These are phyloP conservation scores for Rhynchosporium agropyri DNA, from an alignment of 2,329 filamentous ascomycete genomes.

Conservation along the genomic window DNA sequence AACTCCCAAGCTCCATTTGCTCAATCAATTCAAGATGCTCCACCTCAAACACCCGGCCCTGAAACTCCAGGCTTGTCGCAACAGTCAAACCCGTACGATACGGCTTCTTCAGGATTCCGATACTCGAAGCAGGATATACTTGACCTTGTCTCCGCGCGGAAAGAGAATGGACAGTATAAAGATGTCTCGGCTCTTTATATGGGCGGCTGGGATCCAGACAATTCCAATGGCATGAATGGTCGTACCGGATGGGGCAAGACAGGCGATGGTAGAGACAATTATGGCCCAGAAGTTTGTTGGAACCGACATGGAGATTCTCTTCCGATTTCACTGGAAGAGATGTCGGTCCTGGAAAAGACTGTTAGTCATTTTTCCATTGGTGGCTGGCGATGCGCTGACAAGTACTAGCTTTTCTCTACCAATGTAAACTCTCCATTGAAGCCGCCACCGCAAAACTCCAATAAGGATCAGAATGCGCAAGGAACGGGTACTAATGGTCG, in stretches of 20 bases:
- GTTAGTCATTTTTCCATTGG: constrained; percentile 46
- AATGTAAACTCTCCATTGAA: constrained; percentile 96
- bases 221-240: constrained; percentile 62
- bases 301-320: constrained; percentile 69
- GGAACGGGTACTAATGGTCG: constrained; percentile 65
- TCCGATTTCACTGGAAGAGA: constrained; percentile 72
- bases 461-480: constrained; percentile 60
- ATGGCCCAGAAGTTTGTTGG: constrained; percentile 93
- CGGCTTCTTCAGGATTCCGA: constrained; percentile 43
- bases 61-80: constrained; percentile 33
- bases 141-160: constrained; percentile 66
- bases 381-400: constrained; percentile 29
- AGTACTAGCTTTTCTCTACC: constrained; percentile 69
- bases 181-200: constrained; percentile 71
- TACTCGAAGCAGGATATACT: constrained; percentile 62
- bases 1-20: constrained; percentile 59
- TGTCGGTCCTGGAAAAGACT: constrained; percentile 65
- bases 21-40: constrained; percentile 41
- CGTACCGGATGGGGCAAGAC: constrained; percentile 75
- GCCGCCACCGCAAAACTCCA: constrained; percentile 68
- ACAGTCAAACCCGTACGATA: constrained; percentile 43
- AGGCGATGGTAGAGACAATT: constrained; percentile 72
- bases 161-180: constrained; percentile 53
- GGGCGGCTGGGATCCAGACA: constrained; percentile 77
- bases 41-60: constrained; percentile 27